A percentile compares a stretch with the other conserved stretches of the same genome.
Conservation (phyloP, 2,329 filamentous ascomycete species). For the Colletotrichum abscissum region DNA sequence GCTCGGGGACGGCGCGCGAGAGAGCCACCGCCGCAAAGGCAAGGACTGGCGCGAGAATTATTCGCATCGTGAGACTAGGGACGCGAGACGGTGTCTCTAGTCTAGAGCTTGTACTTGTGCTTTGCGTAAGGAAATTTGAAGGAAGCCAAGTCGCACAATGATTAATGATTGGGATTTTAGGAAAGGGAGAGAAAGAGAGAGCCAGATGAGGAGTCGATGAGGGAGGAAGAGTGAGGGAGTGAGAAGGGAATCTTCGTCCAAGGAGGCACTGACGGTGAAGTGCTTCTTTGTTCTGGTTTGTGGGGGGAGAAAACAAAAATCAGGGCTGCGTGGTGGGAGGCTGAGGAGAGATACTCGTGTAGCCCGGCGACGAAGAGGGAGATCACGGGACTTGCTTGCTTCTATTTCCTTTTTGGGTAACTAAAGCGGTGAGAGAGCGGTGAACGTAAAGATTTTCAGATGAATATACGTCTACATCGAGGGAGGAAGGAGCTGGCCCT, state of each 20-base stretch:
- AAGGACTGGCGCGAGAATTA: not conserved
- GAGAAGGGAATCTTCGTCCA: not conserved
- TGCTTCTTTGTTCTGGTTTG: not conserved
- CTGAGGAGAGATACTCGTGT: not conserved
- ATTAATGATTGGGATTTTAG: not conserved
- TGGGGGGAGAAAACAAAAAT: not conserved
- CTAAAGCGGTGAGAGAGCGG: too few species aligned
- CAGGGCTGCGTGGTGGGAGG: too few species aligned
- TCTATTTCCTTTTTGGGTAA: not conserved
- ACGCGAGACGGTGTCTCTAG: too few species aligned
- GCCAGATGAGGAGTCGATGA: not conserved
- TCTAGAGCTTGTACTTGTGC: not conserved
- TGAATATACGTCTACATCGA: not conserved
- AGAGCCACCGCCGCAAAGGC: not conserved
- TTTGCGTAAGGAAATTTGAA: not conserved
- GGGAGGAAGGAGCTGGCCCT: not conserved
- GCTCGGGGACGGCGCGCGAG: not conserved
- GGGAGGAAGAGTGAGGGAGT: not conserved
- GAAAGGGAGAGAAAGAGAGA: not conserved
- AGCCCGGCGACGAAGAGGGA: not conserved
- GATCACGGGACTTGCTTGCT: not conserved
- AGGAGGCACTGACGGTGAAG: not conserved
- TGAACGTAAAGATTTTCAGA: not conserved
- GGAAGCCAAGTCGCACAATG: not conserved
- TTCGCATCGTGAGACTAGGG: slow-evolving; percentile 16